phyloP scores from a whole-genome alignment of 1,284 basidiomycete species.

The Apiotrichum montevideense region DNA sequence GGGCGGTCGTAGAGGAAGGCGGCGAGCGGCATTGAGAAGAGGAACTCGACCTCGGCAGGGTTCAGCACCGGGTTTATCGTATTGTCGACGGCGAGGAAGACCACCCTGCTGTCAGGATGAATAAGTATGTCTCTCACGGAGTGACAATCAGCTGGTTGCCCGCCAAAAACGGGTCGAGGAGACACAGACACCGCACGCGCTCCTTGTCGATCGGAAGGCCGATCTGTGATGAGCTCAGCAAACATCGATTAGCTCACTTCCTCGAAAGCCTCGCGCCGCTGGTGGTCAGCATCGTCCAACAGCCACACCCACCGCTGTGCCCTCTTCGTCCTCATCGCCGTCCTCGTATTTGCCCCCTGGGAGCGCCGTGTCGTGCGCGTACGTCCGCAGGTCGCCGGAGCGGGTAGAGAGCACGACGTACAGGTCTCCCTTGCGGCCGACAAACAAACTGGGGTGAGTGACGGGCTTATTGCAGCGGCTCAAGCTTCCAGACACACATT shows the following conservation, averaged over 20 bases:
- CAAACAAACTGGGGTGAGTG: conserved; percentile 53
- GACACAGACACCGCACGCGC: conserved; percentile 65
- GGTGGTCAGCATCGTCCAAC: neutral
- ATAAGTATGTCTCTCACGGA: conserved; percentile 54
- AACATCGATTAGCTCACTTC: conserved; percentile 49
- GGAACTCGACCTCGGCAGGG: conserved; percentile 62
- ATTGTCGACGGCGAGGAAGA: conserved; percentile 67
- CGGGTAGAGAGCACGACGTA: conserved; percentile 66
- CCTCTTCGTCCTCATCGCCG: conserved; percentile 61
- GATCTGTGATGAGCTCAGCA: conserved; percentile 52
- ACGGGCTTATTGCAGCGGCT: neutral
- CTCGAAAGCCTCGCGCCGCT: conserved; percentile 69
- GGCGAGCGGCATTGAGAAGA: conserved; percentile 74
- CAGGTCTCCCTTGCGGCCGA: conserved; percentile 70
- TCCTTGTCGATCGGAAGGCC: conserved; percentile 65
- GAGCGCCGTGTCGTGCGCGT: conserved; percentile 74
- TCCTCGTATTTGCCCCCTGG: conserved; percentile 74
- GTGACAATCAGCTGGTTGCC: conserved; percentile 67
- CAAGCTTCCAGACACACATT: conserved; percentile 17
- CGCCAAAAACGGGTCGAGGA: conserved; percentile 68
- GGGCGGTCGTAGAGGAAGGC: conserved; percentile 64
- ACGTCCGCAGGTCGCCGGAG: conserved; percentile 62
- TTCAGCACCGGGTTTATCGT: conserved; percentile 65
- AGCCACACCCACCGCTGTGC: conserved; percentile 61
- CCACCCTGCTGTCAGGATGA: conserved; percentile 54